A percentile compares a stretch with the other conserved stretches of the same genome.
Evolutionary conservation across 352 stramenopile species (phyloP).

Genomic region (Thalassiosira pacifica): DNA sequence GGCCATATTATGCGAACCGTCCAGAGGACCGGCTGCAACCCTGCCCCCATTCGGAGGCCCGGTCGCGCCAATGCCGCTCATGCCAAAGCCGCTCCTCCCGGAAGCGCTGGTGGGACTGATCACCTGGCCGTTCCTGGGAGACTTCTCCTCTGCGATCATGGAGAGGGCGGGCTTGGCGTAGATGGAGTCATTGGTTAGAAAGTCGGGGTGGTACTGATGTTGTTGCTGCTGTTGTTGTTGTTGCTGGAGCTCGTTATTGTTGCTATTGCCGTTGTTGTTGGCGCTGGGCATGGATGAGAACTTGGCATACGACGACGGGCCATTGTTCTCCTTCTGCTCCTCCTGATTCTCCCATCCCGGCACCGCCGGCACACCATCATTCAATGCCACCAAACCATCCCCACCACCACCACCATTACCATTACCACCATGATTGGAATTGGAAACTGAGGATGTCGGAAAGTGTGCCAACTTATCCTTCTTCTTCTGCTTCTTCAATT

Average conservation of each 20-base stretch:
- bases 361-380: not conserved
- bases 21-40: too few relatives aligned
- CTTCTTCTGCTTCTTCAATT: constrained; percentile 61
- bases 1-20: too few relatives aligned
- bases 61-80: too few relatives aligned
- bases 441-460: constrained; percentile 2
- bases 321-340: constrained; percentile 23
- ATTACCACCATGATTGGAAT: not conserved
- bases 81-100: too few relatives aligned
- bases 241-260: not conserved
- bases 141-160: constrained; percentile 25
- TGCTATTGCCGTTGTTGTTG: not conserved
- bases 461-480: constrained; percentile 55
- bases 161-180: constrained; percentile 22
- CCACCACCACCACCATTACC: not conserved
- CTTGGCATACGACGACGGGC: too few relatives aligned
- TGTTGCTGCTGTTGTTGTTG: not conserved
- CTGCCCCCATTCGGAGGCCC: too few relatives aligned
- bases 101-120: constrained; percentile 3
- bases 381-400: not conserved
- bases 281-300: not conserved
- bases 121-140: not conserved
- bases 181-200: constrained; percentile 3
- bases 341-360: constrained; percentile 19
- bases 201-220: not conserved